phyloP scores from a whole-genome alignment of 2,329 filamentous ascomycete species.

The Pestalotiopsis sp. region DNA sequence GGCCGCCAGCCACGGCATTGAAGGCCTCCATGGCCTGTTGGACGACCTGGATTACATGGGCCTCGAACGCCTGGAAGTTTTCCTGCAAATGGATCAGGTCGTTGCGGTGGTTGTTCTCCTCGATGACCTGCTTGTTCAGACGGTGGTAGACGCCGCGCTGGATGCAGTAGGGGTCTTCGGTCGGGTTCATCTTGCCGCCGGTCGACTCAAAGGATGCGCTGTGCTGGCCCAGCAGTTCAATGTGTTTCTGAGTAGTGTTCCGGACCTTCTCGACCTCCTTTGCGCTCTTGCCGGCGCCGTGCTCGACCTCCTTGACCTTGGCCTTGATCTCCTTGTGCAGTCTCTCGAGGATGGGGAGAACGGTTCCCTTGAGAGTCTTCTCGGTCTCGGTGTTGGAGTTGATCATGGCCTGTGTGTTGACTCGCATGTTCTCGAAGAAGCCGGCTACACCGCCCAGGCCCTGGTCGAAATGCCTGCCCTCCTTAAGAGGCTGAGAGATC shows the following conservation, averaged over 20 bases:
- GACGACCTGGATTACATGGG: conserved; percentile 79
- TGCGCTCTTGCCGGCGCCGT: conserved; percentile 79
- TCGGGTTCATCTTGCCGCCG: conserved; percentile 69
- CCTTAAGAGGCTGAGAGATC: conserved; percentile 81
- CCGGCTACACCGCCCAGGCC: conserved; percentile 83
- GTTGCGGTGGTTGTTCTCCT: conserved; percentile 95
- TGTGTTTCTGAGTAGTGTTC: conserved; percentile 87
- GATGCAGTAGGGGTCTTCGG: conserved; percentile 87
- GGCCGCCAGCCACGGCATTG: conserved; percentile 76
- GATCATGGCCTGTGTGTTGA: conserved; percentile 85
- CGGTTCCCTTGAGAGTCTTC: conserved; percentile 82
- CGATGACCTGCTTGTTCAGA: conserved; percentile 85
- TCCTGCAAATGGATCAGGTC: conserved; percentile 91
- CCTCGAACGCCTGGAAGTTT: conserved; percentile 85
- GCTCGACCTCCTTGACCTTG: conserved; percentile 86
- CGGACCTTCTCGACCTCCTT: conserved; percentile 94
- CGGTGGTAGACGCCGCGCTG: conserved; percentile 81
- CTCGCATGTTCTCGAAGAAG: conserved; percentile 91
- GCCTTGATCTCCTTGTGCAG: conserved; percentile 96
- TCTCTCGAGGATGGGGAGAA: conserved; percentile 86
- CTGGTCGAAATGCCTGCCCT: conserved; percentile 93
- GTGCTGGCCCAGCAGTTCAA: conserved; percentile 88
- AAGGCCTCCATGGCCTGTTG: conserved; percentile 85
- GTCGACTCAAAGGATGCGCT: conserved; percentile 78
- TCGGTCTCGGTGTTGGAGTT: conserved; percentile 91